phyloP scores from a whole-genome alignment of 495 filamentous ascomycete genomes.

The Lasiosphaeria miniovina region DNA sequence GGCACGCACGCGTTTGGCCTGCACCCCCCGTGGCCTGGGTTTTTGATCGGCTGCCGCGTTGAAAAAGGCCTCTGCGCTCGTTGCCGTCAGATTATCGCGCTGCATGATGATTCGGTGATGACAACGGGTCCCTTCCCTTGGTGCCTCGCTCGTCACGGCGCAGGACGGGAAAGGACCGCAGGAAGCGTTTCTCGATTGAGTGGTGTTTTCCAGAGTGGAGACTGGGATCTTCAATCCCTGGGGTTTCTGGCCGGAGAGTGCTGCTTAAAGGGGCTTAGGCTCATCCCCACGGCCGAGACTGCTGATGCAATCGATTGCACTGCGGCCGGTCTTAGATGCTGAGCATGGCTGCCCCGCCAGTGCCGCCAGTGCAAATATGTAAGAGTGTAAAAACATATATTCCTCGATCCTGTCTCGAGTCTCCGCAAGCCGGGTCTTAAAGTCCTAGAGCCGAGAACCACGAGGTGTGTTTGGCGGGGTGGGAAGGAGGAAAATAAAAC shows the following conservation, averaged over 20 bases:
- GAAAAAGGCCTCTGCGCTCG: constrained; percentile 5
- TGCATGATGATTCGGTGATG: constrained; percentile 32
- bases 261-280: constrained; percentile 39
- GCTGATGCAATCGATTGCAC: constrained; percentile 4
- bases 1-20: not conserved
- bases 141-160: constrained; percentile 11
- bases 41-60: constrained; percentile 20
- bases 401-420: too few relatives aligned
- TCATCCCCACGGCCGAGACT: constrained; percentile 23
- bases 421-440: too few relatives aligned
- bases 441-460: too few relatives aligned
- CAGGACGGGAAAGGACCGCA: constrained; percentile 24
- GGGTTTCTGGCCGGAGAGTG: constrained; percentile 36
- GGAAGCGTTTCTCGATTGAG: constrained; percentile 25
- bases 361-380: too few relatives aligned
- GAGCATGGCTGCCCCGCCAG: too few relatives aligned
- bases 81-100: constrained; percentile 23
- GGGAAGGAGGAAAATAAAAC: too few relatives aligned
- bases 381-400: too few relatives aligned
- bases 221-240: constrained; percentile 37
- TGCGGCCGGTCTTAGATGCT: not conserved
- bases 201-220: constrained; percentile 26
- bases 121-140: constrained; percentile 10
- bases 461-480: too few relatives aligned
- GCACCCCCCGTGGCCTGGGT: not conserved